These are phyloP conservation scores for Phoma sp. DNA, from an alignment of 2,329 filamentous ascomycete genomes.

Conservation along the genomic window DNA sequence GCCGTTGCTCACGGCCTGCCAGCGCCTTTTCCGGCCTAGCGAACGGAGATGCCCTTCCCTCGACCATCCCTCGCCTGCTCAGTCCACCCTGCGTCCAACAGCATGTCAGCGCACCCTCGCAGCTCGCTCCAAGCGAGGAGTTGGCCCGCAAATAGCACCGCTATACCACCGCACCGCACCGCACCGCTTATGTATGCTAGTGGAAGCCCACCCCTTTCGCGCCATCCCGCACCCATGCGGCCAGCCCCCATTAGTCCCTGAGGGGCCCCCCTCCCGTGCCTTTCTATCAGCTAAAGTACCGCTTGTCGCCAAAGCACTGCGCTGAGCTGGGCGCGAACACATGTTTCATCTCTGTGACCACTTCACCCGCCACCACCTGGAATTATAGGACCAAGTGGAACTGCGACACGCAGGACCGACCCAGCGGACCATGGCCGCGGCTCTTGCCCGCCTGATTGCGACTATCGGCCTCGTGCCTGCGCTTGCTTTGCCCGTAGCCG, in stretches of 20 bases:
- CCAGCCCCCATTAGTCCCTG: background rate
- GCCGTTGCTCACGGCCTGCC: too few relatives aligned
- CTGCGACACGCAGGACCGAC: background rate
- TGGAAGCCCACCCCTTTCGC: background rate
- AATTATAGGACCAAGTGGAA: background rate
- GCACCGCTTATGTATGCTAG: background rate
- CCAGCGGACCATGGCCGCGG: slow-evolving; percentile 10
- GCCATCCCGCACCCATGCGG: background rate
- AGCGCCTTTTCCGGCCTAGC: too few relatives aligned
- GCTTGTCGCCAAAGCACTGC: background rate
- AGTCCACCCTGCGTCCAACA: background rate
- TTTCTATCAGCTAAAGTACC: background rate
- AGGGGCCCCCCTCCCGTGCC: background rate
- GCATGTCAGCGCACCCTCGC: background rate
- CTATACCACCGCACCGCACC: background rate
- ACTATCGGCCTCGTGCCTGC: slow-evolving; percentile 15
- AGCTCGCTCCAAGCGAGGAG: background rate
- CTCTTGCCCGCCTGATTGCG: slow-evolving; percentile 11
- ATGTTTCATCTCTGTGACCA: slow-evolving; percentile 15
- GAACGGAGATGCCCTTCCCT: too few relatives aligned
- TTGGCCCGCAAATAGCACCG: background rate
- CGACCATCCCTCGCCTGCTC: too few relatives aligned
- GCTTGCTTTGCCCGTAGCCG: slow-evolving; percentile 14
- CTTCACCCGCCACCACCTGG: slow-evolving; percentile 1
- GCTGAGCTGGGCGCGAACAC: background rate